Conservation (phyloP, 176 grass and related monocot genomes). For the Rhipidocladum racemiflorum region DNA sequence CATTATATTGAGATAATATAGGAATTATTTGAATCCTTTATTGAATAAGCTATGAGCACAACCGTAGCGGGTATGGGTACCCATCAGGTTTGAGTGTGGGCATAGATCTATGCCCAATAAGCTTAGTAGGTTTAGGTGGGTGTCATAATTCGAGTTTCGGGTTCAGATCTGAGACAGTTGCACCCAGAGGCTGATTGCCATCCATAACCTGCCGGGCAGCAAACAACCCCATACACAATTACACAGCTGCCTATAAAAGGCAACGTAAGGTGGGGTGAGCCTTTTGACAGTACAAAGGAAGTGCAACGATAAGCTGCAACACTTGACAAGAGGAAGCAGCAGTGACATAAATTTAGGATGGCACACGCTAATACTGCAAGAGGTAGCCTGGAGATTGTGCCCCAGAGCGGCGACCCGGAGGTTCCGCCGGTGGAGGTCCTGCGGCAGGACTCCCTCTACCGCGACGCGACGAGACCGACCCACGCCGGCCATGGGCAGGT, state of each 20-base stretch:
- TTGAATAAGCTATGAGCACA: no score
- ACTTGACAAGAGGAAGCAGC: neutral
- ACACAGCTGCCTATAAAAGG: constrained; percentile 12
- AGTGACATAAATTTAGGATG: neutral
- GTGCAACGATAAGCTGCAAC: neutral
- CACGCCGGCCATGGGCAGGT: constrained; percentile 36
- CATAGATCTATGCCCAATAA: no score
- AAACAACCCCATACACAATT: neutral
- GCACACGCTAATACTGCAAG: neutral
- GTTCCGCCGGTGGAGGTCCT: constrained; percentile 19
- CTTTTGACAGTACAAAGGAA: neutral
- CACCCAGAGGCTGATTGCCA: no score
- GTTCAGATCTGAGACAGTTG: no score
- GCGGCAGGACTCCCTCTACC: constrained; percentile 53
- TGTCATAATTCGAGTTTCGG: no score
- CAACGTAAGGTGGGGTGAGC: neutral
- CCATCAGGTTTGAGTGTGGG: no score
- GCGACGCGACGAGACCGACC: constrained; percentile 40
- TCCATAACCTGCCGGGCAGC: neutral
- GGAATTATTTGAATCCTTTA: no score
- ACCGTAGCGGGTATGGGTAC: no score
- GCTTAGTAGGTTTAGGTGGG: no score
- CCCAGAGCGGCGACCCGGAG: constrained; percentile 27
- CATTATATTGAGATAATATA: no score
- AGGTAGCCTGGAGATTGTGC: constrained; percentile 36